These are phyloP conservation scores for Austroboletus rostrupii DNA, from an alignment of 1,284 basidiomycete genomes.

Conservation along the genomic window DNA sequence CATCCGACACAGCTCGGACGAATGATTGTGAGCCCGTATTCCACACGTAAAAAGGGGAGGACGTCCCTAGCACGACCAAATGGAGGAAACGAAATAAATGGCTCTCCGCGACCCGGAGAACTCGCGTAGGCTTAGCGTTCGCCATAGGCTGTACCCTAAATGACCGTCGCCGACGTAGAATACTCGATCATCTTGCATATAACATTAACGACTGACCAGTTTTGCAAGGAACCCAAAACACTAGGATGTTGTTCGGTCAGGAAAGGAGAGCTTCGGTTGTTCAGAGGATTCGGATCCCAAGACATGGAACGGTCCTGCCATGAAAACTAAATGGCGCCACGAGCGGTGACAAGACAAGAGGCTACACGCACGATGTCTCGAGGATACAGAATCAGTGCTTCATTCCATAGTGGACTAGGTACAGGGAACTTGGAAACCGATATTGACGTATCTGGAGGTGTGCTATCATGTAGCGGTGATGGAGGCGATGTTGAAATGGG, in stretches of 20 bases:
- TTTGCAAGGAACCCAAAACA: constrained; percentile 49
- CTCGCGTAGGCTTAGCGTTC: constrained; percentile 33
- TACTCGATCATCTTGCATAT: neutral
- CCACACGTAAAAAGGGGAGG: constrained; percentile 64
- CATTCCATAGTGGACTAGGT: constrained; percentile 23
- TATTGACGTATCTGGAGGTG: neutral
- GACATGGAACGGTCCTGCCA: constrained; percentile 46
- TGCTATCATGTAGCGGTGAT: neutral
- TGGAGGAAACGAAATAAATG: constrained; percentile 49
- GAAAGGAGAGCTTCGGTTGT: constrained; percentile 45
- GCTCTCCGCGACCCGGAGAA: constrained; percentile 41
- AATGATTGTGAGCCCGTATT: constrained; percentile 49
- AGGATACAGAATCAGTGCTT: constrained; percentile 12
- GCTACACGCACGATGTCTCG: constrained; percentile 14
- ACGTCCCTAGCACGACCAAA: constrained; percentile 56
- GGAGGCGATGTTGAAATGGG: neutral
- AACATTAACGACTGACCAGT: constrained; percentile 44
- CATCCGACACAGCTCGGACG: constrained; percentile 32
- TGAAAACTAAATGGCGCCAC: constrained; percentile 3
- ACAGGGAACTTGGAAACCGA: neutral
- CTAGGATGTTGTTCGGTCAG: constrained; percentile 58
- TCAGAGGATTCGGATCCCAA: constrained; percentile 56
- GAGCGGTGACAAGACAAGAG: neutral
- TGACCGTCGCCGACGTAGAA: constrained; percentile 7
- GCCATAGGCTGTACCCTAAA: constrained; percentile 41